Percentiles rank a stretch among this genome's conserved stretches.
Conservation (phyloP, 345 rosid genomes). For the Raphanus raphanistrum region DNA sequence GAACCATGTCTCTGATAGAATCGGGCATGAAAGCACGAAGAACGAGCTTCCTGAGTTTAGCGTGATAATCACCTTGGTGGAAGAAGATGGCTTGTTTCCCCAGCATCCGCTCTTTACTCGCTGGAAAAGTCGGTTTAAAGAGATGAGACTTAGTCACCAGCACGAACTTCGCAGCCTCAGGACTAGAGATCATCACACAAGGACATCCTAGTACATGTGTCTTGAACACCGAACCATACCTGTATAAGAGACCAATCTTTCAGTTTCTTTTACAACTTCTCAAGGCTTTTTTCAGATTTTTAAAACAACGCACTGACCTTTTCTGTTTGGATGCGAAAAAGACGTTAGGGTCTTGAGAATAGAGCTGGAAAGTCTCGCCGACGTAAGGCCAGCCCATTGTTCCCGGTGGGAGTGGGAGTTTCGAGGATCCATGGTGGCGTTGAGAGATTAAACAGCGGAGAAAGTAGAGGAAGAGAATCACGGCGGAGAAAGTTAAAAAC, state of each 20-base stretch:
- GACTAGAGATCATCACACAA: slow-evolving; percentile 85
- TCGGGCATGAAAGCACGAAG: slow-evolving; percentile 76
- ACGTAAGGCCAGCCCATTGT: slow-evolving; percentile 81
- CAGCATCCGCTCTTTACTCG: slow-evolving; percentile 83
- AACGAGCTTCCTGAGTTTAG: slow-evolving; percentile 74
- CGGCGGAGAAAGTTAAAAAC: slow-evolving; percentile 33
- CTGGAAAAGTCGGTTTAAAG: slow-evolving; percentile 89
- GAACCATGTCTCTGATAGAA: slow-evolving; percentile 49
- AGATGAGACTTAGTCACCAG: slow-evolving; percentile 64
- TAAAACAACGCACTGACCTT: slow-evolving; percentile 37
- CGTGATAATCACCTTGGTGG: slow-evolving; percentile 80
- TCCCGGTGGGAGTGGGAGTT: slow-evolving; percentile 81
- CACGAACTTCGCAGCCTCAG: slow-evolving; percentile 79
- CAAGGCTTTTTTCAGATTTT: neutral
- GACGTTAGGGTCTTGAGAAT: slow-evolving; percentile 85
- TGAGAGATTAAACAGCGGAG: slow-evolving; percentile 39
- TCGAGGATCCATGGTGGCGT: slow-evolving; percentile 23
- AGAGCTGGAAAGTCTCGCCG: slow-evolving; percentile 84
- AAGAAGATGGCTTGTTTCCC: slow-evolving; percentile 87
- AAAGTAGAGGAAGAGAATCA: slow-evolving; percentile 36
- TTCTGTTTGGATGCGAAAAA: slow-evolving; percentile 71
- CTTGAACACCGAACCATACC: slow-evolving; percentile 81
- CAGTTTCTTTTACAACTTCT: neutral
- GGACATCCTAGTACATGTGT: slow-evolving; percentile 82
- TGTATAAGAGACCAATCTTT: slow-evolving; percentile 3